Percentiles rank a stretch among this genome's conserved stretches.
Evolutionary conservation across 176 grass and related monocot species (phyloP).

Genomic region (Triticum dicoccoides): DNA sequence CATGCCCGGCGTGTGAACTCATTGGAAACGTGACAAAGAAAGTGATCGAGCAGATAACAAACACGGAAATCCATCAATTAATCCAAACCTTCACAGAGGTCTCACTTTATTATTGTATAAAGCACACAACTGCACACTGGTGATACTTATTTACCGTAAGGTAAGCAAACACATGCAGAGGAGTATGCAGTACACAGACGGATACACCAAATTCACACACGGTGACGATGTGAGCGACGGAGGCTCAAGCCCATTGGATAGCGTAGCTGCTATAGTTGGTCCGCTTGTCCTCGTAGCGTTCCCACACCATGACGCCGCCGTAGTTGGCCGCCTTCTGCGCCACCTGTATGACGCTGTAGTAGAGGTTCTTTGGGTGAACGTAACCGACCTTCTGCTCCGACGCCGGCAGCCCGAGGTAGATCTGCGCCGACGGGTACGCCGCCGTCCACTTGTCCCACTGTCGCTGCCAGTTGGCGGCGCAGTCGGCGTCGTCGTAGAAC

Average conservation of each 20-base stretch:
- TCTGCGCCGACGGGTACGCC: neutral
- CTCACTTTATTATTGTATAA: no score
- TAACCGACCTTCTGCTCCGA: neutral
- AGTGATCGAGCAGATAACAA: no score
- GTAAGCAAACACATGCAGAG: neutral
- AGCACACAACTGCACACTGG: no score
- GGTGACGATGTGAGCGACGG: neutral
- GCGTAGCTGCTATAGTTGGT: neutral
- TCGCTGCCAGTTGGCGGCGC: neutral
- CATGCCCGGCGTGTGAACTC: no score
- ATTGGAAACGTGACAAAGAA: no score
- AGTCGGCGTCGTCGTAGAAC: conserved; percentile 4
- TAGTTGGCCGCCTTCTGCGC: conserved; percentile 17
- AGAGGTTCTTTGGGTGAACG: neutral
- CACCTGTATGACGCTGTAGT: neutral
- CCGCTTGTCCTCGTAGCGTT: neutral
- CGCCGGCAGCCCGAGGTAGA: conserved; percentile 3
- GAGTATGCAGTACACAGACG: neutral
- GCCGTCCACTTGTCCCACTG: conserved; percentile 8
- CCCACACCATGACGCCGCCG: conserved; percentile 25
- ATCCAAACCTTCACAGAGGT: no score
- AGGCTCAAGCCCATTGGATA: neutral
- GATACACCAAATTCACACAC: neutral
- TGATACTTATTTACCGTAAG: no score
- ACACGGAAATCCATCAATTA: no score